Evolutionary conservation across 2,329 filamentous ascomycete genomes (phyloP).

Genomic region (Sarocladium strictum): DNA sequence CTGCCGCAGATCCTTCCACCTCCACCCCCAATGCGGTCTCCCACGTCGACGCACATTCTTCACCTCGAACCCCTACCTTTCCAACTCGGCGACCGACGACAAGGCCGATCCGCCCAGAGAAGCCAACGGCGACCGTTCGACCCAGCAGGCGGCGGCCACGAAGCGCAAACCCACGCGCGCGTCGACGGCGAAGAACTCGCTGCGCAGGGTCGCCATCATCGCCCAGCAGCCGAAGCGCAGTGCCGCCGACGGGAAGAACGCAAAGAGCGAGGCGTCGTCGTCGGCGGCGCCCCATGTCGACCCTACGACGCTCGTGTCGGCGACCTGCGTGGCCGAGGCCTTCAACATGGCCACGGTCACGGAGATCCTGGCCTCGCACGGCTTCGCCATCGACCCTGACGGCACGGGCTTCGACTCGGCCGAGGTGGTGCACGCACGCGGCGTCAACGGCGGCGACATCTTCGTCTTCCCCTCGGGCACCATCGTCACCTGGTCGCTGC

Average conservation of each 20-base stretch:
- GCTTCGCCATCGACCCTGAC: conserved; percentile 58
- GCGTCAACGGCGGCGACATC: conserved; percentile 68
- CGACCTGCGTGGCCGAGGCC: conserved; percentile 56
- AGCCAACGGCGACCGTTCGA: conserved; percentile 12
- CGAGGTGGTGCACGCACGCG: conserved; percentile 58
- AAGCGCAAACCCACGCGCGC: conserved; percentile 43
- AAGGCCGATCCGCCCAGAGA: conserved; percentile 15
- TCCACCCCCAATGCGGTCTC: conserved; percentile 34
- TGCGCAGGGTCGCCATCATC: conserved; percentile 80
- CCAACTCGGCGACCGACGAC: conserved; percentile 29
- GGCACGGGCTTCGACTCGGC: conserved; percentile 52
- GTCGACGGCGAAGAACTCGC: conserved; percentile 58
- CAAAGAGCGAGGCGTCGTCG: conserved; percentile 16
- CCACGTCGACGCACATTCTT: conserved; percentile 58
- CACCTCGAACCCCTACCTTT: conserved; percentile 55
- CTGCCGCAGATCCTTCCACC: conserved; percentile 35
- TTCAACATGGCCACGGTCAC: conserved; percentile 59
- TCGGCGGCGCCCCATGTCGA: conserved; percentile 23
- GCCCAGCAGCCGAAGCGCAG: conserved; percentile 57
- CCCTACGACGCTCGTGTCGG: conserved; percentile 44
- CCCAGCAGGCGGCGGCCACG: conserved; percentile 14
- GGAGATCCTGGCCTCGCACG: conserved; percentile 50
- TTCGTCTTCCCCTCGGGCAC: conserved; percentile 96
- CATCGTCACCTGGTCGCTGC: conserved; percentile 85
- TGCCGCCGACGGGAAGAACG: conserved; percentile 24